These are phyloP conservation scores for Obelidium mucronatum DNA, from an alignment of 192 early-diverging fungal genomes.

Conservation along the genomic window DNA sequence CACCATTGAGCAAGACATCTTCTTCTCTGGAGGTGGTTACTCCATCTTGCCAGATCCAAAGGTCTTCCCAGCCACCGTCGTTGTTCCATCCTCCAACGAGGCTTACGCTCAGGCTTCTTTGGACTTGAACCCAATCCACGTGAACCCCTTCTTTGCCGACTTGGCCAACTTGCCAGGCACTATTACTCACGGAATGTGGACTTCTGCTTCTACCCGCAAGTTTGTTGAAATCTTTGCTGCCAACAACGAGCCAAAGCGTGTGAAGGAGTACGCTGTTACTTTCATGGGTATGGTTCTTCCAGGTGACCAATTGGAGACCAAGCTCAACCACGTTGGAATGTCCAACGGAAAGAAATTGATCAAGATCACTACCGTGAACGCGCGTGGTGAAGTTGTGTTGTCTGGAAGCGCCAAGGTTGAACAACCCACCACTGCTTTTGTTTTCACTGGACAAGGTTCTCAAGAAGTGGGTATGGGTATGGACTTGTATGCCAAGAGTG, in stretches of 20 bases:
- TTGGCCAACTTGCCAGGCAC: conserved; percentile 89
- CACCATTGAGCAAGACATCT: conserved; percentile 86
- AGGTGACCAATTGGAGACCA: conserved; percentile 86
- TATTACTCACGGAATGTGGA: conserved; percentile 99
- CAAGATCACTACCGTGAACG: conserved; percentile 87
- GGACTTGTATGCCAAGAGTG: conserved; percentile 85
- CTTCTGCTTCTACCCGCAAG: conserved; percentile 90
- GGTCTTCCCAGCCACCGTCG: conserved; percentile 85
- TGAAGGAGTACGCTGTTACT: conserved; percentile 82
- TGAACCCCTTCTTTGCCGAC: conserved; percentile 93
- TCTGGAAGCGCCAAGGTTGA: conserved; percentile 92
- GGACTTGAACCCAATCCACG: conserved; percentile 97
- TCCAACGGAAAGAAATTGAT: conserved; percentile 95
- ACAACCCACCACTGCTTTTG: conserved; percentile 89
- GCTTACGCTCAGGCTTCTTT: conserved; percentile 87
- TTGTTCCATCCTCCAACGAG: conserved; percentile 85
- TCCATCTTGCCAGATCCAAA: conserved; percentile 87
- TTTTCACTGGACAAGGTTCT: conserved; percentile 97
- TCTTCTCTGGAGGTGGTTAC: conserved; percentile 85
- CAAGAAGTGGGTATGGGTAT: conserved; percentile 97
- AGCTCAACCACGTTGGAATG: conserved; percentile 94
- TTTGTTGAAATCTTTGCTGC: conserved; percentile 96
- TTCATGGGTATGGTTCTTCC: conserved; percentile 94
- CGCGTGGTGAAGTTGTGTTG: conserved; percentile 82
- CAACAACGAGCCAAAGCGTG: conserved; percentile 89